Base-by-base conservation (phyloP, 768 basidiomycete genomes). In the Macrolepiota fuliginosa region DNA sequence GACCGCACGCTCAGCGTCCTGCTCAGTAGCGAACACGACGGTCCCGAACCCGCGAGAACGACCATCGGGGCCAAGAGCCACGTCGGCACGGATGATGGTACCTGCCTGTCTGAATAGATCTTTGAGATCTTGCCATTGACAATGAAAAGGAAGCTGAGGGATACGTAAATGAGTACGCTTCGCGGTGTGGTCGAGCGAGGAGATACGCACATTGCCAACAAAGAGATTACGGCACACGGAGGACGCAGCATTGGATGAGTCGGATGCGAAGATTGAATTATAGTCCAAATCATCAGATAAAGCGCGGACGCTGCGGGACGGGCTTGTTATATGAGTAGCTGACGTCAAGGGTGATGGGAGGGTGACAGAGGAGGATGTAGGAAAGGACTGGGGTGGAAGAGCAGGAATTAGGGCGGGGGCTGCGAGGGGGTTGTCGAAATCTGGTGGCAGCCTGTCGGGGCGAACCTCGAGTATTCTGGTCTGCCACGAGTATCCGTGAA, bases 41-140 rank as follows among this genome's bases (percentile, higher is more conserved):
- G 91, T 96, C 1, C 97, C 96, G 67, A 95, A 96, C 1, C 97
- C 97, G 55, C 94, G 79, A 39, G 92, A 94, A 37, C 95, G 84
- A 12, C 94, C 92, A 69, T 97, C 94, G 4, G 84, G 85, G 37
- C 93, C 93, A 35, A 94, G 83, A 17, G 91, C 91, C 22, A 97
- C 91, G 66, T 96, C 94, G 10, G 96, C 96, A 24, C 96, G 86
- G 37, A 94, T 77, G 57, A 98, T 90, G 19, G 90, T 87, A 17
- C 96, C 96, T 1, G 92, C 94, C 64, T 91, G 87, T 27, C 96
- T 86, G 71, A 98, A 96, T 4, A 98, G 81, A 74, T 98, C 96
- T 74, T 98, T 98, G 47, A 99, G 82, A 70, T 98, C 96, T 74
- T 98, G 96, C 96, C 96, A 99, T 76, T 95, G 94, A 66, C 89